A percentile compares a stretch with the other conserved stretches of the same genome.
phyloP scores from a whole-genome alignment of 2,329 filamentous ascomycete genomes.

The Bipolaris zeicola region DNA sequence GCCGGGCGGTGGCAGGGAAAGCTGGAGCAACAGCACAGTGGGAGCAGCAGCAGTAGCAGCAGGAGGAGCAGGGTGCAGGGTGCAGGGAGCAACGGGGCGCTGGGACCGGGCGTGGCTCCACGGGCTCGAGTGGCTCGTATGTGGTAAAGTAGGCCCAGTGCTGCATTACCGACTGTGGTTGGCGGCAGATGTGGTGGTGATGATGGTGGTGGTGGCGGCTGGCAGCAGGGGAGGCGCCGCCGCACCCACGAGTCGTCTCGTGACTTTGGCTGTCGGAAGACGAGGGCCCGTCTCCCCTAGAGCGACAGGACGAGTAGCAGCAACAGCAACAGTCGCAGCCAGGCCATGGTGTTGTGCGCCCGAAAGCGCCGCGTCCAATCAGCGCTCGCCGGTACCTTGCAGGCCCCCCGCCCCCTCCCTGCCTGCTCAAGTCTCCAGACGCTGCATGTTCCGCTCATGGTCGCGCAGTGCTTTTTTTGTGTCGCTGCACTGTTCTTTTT shows the following conservation, averaged over 20 bases:
- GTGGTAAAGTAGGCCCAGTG: no score
- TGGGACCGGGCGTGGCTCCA: no score
- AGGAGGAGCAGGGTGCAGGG: no score
- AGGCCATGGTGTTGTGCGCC: conserved; percentile 11
- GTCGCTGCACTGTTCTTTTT: neutral
- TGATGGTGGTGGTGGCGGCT: neutral
- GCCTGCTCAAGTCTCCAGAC: neutral
- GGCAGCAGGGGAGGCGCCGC: neutral
- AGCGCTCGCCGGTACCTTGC: conserved; percentile 21
- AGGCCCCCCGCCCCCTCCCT: neutral
- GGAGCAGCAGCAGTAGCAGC: no score
- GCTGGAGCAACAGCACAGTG: neutral
- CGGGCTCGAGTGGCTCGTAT: no score
- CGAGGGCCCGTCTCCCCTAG: conserved; percentile 7
- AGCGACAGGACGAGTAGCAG: conserved; percentile 12
- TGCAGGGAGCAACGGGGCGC: no score
- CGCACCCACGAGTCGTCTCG: neutral
- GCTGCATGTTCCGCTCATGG: neutral
- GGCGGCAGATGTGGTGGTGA: no score
- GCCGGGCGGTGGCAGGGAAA: conserved; percentile 6
- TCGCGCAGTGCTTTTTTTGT: no score
- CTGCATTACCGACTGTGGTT: no score
- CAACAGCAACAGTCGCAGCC: conserved; percentile 20
- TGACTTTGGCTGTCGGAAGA: neutral
- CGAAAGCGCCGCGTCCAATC: conserved; percentile 21